Evolutionary conservation across 495 filamentous ascomycete species (phyloP).

Genomic region (Neurospora tetraspora): DNA sequence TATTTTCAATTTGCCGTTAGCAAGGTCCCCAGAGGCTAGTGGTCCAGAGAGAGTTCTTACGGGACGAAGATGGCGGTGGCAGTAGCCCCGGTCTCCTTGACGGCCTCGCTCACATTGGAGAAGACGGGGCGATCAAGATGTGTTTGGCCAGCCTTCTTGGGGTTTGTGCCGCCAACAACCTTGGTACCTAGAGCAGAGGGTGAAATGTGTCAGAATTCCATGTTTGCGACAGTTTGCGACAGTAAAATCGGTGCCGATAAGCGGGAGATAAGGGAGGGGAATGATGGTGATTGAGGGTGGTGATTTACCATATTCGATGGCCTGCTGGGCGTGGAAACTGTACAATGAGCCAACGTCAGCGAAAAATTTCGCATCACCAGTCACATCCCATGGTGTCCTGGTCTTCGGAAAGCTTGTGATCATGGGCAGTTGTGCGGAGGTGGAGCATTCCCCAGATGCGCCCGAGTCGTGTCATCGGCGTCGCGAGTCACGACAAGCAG

Average conservation of each 20-base stretch:
- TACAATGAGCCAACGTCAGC: slow-evolving; percentile 32
- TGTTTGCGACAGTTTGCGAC: not conserved
- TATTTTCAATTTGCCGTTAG: slow-evolving; percentile 21
- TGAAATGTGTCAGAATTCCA: slow-evolving; percentile 7
- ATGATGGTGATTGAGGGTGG: not conserved
- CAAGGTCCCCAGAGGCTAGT: not conserved
- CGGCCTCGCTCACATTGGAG: slow-evolving; percentile 74
- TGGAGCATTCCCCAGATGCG: not conserved
- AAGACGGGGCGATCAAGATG: slow-evolving; percentile 95
- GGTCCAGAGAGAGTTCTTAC: slow-evolving; percentile 36
- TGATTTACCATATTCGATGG: slow-evolving; percentile 85
- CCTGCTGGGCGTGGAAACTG: slow-evolving; percentile 96
- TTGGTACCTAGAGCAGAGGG: slow-evolving; percentile 61
- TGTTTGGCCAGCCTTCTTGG: slow-evolving; percentile 86
- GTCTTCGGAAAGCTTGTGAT: not conserved
- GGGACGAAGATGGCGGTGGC: slow-evolving; percentile 97
- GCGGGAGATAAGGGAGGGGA: not conserved
- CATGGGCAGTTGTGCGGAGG: not conserved
- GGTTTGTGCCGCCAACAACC: slow-evolving; percentile 96
- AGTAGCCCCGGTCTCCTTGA: slow-evolving; percentile 82
- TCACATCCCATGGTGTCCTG: not conserved
- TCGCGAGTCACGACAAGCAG: slow-evolving; percentile 9
- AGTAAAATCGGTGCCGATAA: not conserved
- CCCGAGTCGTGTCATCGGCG: slow-evolving; percentile 2
- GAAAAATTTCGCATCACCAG: not conserved